phyloP scores from a whole-genome alignment of 1,284 basidiomycete genomes.

The Boletus albobrunnescens region DNA sequence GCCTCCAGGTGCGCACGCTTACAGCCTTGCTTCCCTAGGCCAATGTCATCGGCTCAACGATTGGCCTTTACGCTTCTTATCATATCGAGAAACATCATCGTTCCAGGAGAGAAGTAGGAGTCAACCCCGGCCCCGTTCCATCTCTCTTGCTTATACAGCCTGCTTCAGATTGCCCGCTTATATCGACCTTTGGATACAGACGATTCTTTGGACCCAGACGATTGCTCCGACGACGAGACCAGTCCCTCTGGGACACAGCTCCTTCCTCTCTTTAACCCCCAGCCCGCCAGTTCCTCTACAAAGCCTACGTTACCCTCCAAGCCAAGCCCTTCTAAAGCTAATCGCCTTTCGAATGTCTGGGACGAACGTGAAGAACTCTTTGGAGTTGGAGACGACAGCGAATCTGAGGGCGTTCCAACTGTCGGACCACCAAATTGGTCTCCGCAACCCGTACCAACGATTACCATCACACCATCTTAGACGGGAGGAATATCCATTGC shows the following conservation, averaged over 20 bases:
- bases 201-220: constrained; percentile 50
- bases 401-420: constrained; percentile 13
- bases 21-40: constrained; percentile 46
- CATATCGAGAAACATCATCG: constrained; percentile 72
- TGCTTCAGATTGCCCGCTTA: constrained; percentile 60
- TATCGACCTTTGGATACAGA: constrained; percentile 65
- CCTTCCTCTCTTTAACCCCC: constrained; percentile 46
- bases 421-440: constrained; percentile 5
- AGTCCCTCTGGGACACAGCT: constrained; percentile 47
- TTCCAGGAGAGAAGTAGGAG: constrained; percentile 65
- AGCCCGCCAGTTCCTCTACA: constrained; percentile 17
- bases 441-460: constrained; percentile 22
- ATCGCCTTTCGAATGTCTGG: constrained; percentile 61
- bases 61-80: constrained; percentile 68
- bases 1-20: constrained; percentile 6
- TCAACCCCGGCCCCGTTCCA: background rate
- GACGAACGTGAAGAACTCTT: constrained; percentile 76
- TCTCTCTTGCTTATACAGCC: background rate
- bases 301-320: constrained; percentile 16
- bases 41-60: constrained; percentile 73
- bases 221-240: constrained; percentile 45
- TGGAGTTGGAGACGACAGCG: constrained; percentile 54
- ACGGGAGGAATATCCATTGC: constrained; percentile 19
- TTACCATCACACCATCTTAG: constrained; percentile 29
- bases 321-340: constrained; percentile 28